Evolutionary conservation across 2,329 filamentous ascomycete species (phyloP).

Genomic region (Endothia cerciana): DNA sequence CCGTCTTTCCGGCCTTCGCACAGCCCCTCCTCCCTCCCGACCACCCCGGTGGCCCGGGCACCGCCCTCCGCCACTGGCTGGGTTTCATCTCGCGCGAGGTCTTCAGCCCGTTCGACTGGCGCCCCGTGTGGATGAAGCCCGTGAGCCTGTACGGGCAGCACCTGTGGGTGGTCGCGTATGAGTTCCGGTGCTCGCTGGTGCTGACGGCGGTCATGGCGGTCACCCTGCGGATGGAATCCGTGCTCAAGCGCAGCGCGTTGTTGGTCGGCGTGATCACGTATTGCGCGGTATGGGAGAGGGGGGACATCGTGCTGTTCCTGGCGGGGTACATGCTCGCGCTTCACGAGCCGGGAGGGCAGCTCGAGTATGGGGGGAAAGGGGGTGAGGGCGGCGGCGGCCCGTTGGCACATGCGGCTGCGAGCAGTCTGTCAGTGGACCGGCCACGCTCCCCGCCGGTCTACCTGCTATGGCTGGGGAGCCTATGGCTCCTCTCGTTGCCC

Average conservation of each 20-base stretch:
- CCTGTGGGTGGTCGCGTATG: conserved; percentile 10
- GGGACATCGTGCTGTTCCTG: conserved; percentile 4
- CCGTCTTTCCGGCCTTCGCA: not conserved
- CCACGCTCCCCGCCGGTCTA: not conserved
- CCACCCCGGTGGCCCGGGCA: not conserved
- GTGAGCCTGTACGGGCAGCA: conserved; percentile 12
- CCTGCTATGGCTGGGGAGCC: not conserved
- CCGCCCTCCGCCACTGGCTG: not conserved
- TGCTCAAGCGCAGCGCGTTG: not conserved
- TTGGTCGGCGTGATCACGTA: not conserved
- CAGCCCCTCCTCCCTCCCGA: conserved; percentile 5
- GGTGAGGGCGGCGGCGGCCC: not conserved
- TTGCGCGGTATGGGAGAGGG: conserved; percentile 11
- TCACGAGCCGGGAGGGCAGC: not conserved
- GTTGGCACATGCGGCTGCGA: not conserved
- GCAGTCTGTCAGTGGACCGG: not conserved
- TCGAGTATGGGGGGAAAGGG: not conserved
- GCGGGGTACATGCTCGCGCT: conserved; percentile 10
- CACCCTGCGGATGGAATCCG: conserved; percentile 3
- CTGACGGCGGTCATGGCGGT: conserved; percentile 6
- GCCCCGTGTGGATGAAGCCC: conserved; percentile 4
- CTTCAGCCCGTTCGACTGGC: conserved; percentile 9
- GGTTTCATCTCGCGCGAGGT: conserved; percentile 3
- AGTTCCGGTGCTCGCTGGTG: conserved; percentile 4
- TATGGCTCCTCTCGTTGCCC: not conserved